These are phyloP conservation scores for Backusella morwellensis DNA, from an alignment of 192 early-diverging fungal species.

Conservation along the genomic window DNA sequence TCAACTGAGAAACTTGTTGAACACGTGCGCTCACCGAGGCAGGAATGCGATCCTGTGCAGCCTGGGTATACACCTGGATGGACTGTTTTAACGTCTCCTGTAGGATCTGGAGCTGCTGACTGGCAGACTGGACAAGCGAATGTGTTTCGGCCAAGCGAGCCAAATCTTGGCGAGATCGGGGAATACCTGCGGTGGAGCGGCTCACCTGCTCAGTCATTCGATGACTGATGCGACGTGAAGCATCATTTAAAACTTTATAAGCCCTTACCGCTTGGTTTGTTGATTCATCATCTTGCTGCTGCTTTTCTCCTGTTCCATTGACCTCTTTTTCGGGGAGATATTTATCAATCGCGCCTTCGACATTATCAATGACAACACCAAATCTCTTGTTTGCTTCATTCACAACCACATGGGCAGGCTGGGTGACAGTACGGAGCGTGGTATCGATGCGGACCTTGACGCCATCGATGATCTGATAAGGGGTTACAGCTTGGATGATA, in stretches of 20 bases:
- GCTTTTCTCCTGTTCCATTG: neutral
- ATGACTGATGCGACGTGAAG: conserved; percentile 31
- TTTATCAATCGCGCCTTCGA: conserved; percentile 41
- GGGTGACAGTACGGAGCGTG: conserved; percentile 12
- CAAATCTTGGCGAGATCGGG: conserved; percentile 26
- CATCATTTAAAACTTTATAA: conserved; percentile 22
- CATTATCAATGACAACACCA: conserved; percentile 50
- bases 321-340: conserved; percentile 29
- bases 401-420: conserved; percentile 52
- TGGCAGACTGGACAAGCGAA: conserved; percentile 18
- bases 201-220: conserved; percentile 27
- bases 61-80: conserved; percentile 23
- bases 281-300: conserved; percentile 12
- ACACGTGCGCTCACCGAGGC: conserved; percentile 22
- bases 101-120: conserved; percentile 12
- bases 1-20: conserved; percentile 34
- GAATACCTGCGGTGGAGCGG: conserved; percentile 17
- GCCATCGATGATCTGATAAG: conserved; percentile 47
- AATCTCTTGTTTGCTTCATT: conserved; percentile 29
- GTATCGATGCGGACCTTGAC: conserved; percentile 24
- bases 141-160: conserved; percentile 20
- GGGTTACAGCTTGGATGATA: conserved; percentile 55
- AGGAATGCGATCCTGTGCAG: conserved; percentile 23
- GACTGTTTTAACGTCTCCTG: conserved; percentile 23
- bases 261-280: conserved; percentile 32